Percentiles rank a stretch among this genome's conserved stretches.
These are phyloP conservation scores for Sicyos edulis DNA, from an alignment of 306 rosid genomes.

Conservation along the genomic window DNA sequence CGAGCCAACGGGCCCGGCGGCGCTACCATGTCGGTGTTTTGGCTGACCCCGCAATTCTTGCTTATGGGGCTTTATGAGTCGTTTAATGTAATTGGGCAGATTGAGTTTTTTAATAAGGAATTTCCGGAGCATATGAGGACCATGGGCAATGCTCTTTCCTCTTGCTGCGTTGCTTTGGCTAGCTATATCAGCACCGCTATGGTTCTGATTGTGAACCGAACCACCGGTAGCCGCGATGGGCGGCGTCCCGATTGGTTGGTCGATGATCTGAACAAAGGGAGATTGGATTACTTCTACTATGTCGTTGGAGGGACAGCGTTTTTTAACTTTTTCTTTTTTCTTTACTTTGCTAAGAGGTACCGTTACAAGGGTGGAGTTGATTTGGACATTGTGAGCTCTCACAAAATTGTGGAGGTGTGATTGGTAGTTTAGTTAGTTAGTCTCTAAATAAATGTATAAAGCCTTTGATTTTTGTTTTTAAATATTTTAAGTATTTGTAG, in stretches of 20 bases:
- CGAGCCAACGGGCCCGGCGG: neutral
- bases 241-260: slow-evolving; percentile 53
- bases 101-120: slow-evolving; percentile 58
- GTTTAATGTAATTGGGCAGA: slow-evolving; percentile 45
- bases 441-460: too few species aligned
- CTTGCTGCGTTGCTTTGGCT: slow-evolving; percentile 46
- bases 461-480: too few species aligned
- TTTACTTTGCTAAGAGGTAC: slow-evolving; percentile 40
- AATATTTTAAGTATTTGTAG: too few species aligned
- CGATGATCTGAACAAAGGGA: slow-evolving; percentile 52
- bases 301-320: slow-evolving; percentile 40
- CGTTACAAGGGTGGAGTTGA: slow-evolving; percentile 34
- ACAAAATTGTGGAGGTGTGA: neutral
- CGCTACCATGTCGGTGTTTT: slow-evolving; percentile 42
- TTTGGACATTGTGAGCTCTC: slow-evolving; percentile 31
- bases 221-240: slow-evolving; percentile 14
- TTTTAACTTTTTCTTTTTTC: slow-evolving; percentile 47
- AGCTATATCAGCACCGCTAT: slow-evolving; percentile 45
- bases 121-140: slow-evolving; percentile 69
- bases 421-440: too few species aligned
- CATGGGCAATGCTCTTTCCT: slow-evolving; percentile 52
- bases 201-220: slow-evolving; percentile 37
- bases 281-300: slow-evolving; percentile 63
- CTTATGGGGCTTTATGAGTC: slow-evolving; percentile 62
- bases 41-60: slow-evolving; percentile 52